Conservation (phyloP, 108 stramenopile genomes). For the Chaetoceros muelleri region DNA sequence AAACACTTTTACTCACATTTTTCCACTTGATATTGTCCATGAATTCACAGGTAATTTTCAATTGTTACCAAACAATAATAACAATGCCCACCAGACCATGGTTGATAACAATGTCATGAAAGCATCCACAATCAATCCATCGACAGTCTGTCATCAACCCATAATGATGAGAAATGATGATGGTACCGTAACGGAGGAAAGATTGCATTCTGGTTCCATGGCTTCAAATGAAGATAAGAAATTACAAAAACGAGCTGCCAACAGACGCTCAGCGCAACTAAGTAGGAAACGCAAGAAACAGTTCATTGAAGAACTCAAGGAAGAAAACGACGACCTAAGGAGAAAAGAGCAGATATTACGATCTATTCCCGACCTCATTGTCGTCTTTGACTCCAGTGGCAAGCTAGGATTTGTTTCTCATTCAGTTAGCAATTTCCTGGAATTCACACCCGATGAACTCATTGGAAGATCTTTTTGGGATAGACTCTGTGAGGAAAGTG, state of each 20-base stretch:
- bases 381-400: constrained; percentile 77
- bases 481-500: constrained; percentile 48
- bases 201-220: not conserved
- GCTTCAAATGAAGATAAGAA: constrained; percentile 49
- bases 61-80: no score
- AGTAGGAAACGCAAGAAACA: constrained; percentile 91
- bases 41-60: no score
- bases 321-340: constrained; percentile 67
- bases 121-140: no score
- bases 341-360: constrained; percentile 72
- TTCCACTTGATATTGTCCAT: no score
- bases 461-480: constrained; percentile 74
- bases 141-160: no score
- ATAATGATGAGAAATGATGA: no score
- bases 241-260: constrained; percentile 65
- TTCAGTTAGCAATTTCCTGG: constrained; percentile 44
- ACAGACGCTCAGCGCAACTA: constrained; percentile 84
- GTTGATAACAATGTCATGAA: no score
- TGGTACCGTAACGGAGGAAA: no score
- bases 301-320: constrained; percentile 87
- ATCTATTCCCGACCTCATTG: constrained; percentile 73
- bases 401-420: constrained; percentile 63
- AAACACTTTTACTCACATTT: no score
- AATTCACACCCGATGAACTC: constrained; percentile 31
- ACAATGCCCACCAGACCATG: no score